Evolutionary conservation across 768 basidiomycete species (phyloP).

Genomic region (Boletus barrowsii): DNA sequence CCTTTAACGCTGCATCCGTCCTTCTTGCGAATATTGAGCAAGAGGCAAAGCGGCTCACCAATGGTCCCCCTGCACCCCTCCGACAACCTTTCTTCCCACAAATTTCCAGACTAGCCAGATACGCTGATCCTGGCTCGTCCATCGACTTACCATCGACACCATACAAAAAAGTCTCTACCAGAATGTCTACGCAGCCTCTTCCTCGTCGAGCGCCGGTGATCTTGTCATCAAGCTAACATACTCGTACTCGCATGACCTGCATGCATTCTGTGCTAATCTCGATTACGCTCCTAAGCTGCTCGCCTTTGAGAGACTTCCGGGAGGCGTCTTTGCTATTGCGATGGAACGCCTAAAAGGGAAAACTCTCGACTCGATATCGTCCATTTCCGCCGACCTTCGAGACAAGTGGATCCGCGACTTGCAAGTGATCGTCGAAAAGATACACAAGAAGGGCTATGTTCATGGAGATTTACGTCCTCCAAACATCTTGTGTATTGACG

Average conservation of each 20-base stretch:
- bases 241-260: neutral
- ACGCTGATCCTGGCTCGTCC: no score
- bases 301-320: neutral
- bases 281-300: neutral
- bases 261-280: neutral
- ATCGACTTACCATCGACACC: neutral
- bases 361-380: neutral
- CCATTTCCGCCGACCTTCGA: neutral
- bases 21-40: neutral
- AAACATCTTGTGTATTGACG: neutral
- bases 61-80: neutral
- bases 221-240: neutral
- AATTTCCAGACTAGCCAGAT: neutral
- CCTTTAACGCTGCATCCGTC: neutral
- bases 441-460: neutral
- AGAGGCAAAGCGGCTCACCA: neutral
- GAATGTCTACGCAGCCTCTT: neutral
- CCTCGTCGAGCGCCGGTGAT: neutral
- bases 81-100: neutral
- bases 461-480: neutral
- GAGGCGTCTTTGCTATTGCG: neutral
- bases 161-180: neutral
- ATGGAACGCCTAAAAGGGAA: neutral
- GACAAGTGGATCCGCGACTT: neutral
- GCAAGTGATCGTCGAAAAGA: neutral